A percentile compares a stretch with the other conserved stretches of the same genome.
These are phyloP conservation scores for Amanita molliuscula DNA, from an alignment of 768 basidiomycete genomes.

Conservation along the genomic window DNA sequence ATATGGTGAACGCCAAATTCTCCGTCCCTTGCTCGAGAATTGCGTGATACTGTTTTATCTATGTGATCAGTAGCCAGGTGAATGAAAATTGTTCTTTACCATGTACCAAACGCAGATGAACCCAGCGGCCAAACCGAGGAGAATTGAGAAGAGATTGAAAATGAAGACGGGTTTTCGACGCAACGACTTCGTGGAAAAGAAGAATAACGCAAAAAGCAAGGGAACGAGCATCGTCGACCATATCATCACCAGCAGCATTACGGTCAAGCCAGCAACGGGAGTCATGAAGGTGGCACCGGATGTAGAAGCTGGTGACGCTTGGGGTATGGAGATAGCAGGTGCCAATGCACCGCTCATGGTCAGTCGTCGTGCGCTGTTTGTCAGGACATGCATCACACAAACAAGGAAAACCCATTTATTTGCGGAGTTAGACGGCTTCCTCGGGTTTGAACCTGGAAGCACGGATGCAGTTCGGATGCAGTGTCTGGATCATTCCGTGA, in stretches of 20 bases:
- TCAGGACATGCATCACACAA: too few species aligned
- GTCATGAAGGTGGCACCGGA: too few species aligned
- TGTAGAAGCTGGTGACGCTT: too few species aligned
- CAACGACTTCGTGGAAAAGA: not conserved
- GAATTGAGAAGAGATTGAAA: not conserved
- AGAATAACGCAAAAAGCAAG: not conserved
- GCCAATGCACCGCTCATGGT: too few species aligned
- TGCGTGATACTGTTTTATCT: not conserved
- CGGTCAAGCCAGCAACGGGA: not conserved
- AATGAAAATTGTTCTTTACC: not conserved
- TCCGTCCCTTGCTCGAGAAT: not conserved
- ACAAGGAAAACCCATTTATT: too few species aligned
- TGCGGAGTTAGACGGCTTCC: too few species aligned
- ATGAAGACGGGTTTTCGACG: conserved; percentile 4
- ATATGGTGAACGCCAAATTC: not conserved
- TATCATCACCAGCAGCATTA: not conserved
- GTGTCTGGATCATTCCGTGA: too few species aligned
- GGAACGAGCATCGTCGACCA: conserved; percentile 4
- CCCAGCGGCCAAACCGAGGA: not conserved
- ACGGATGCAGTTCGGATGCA: too few species aligned
- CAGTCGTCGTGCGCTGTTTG: too few species aligned
- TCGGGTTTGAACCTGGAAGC: too few species aligned
- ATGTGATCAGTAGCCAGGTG: not conserved
- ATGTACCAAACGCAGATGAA: not conserved
- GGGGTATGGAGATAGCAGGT: too few species aligned